Base-by-base conservation (phyloP, 176 grass and related monocot genomes). In the Triticum monococcum region DNA sequence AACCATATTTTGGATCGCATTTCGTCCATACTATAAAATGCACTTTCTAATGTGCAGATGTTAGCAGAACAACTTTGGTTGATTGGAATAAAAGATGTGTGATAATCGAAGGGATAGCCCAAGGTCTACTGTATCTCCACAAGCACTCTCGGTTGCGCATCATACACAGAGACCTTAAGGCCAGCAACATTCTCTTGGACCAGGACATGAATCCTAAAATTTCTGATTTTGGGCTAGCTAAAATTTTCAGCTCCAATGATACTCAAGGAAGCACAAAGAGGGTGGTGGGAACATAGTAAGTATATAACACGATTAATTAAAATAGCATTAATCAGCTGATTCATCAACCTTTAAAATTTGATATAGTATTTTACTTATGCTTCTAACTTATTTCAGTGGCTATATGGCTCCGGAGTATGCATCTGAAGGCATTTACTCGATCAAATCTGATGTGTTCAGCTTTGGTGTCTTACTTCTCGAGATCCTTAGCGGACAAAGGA, bases 111-210 rank as follows among this genome's bases (percentile, higher is more conserved):
- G 88, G 82, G 12, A 32, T 85, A 67, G 82, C 77, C 4, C 88
- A 89, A 75, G 88, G 88, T 18, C 88, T 89, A 46, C 43, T 89
- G 5, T 89, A 89, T 50, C 30, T 89, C 46, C 82, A 89, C 41
- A 81, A 85, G 22, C 77, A 89, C 68, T 89, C 82, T 43, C 67
- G 77, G 24, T 18, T 85, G 30, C 77, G 68, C 0, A 41, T 84
- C 4, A 35, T 89, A 40, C 86, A 87, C 9, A 57, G 86, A 52
- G 79, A 82, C 23, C 33, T 88, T 33, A 88, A 88, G 77, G 81
- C 87, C 2, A 88, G 87, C 28, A 88, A 84, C 26, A 84, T 88
- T 64, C 87, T 88, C 28, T 84, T 88, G 72, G 87, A 88, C 30
- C 17, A 16, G 4, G 80, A 84, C 0, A 79, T 88, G 87, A 84